phyloP scores from a whole-genome alignment of 257 asterid species.

The Nicotiana sylvestris region DNA sequence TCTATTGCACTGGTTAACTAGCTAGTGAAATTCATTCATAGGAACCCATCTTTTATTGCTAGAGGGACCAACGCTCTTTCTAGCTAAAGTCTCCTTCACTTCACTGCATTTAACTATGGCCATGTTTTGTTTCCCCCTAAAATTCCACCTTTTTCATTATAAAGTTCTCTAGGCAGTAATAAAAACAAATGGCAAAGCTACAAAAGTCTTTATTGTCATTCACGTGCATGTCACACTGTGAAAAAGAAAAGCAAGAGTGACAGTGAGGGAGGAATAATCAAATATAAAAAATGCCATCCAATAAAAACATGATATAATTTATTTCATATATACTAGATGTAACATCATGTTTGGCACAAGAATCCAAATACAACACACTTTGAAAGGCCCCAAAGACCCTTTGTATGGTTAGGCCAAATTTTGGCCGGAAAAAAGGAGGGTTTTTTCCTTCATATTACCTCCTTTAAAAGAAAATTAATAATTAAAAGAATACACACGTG shows the following conservation, averaged over 20 bases:
- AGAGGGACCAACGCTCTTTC: conserved; percentile 43
- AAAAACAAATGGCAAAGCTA: conserved; percentile 72
- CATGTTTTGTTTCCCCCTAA: conserved; percentile 15
- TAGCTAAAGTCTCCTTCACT: conserved; percentile 30
- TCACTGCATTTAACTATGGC: conserved; percentile 24
- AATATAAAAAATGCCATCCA: neutral
- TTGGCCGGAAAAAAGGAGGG: conserved; percentile 41
- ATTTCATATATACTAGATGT: neutral
- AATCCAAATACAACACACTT: conserved; percentile 52
- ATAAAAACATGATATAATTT: neutral
- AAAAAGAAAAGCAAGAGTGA: neutral
- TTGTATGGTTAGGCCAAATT: conserved; percentile 49
- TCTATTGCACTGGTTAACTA: conserved; percentile 29
- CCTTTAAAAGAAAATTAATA: conserved; percentile 12
- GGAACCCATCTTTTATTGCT: conserved; percentile 33
- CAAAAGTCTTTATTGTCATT: conserved; percentile 65
- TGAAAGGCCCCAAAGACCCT: conserved; percentile 90
- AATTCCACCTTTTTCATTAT: conserved; percentile 16
- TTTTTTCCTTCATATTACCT: neutral
- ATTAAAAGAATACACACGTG: conserved; percentile 34
- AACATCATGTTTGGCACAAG: conserved; percentile 18
- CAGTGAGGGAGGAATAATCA: neutral
- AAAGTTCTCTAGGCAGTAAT: conserved; percentile 22
- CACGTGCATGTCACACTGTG: conserved; percentile 66
- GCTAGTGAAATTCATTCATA: conserved; percentile 45